A percentile compares a stretch with the other conserved stretches of the same genome.
These are phyloP conservation scores for Microbotryomycetes sp. DNA, from an alignment of 1,284 basidiomycete genomes.

Conservation along the genomic window DNA sequence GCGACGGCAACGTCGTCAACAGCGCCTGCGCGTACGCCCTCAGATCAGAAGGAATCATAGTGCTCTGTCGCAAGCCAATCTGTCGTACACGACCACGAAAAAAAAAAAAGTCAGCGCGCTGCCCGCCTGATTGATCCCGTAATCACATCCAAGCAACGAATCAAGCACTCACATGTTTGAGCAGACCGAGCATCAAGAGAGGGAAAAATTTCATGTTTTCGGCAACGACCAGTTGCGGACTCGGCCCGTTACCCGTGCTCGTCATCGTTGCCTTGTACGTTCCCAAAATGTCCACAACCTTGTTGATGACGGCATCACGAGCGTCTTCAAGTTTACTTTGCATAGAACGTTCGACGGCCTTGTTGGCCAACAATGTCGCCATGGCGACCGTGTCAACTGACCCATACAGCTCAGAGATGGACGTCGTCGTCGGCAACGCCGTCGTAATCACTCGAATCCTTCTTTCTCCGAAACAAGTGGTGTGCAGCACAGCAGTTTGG, in stretches of 20 bases:
- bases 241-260: slow-evolving; percentile 80
- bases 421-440: slow-evolving; percentile 86
- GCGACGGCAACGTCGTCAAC: slow-evolving; percentile 82
- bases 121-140: too few species aligned
- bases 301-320: slow-evolving; percentile 81
- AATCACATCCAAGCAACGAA: neutral
- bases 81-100: slow-evolving; percentile 37
- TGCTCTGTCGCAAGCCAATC: slow-evolving; percentile 89
- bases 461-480: slow-evolving; percentile 90
- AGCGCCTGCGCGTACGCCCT: slow-evolving; percentile 90
- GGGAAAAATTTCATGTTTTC: slow-evolving; percentile 94
- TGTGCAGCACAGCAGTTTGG: slow-evolving; percentile 93
- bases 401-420: slow-evolving; percentile 86
- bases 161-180: slow-evolving; percentile 71
- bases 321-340: slow-evolving; percentile 85
- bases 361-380: slow-evolving; percentile 83
- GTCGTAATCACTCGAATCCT: slow-evolving; percentile 92
- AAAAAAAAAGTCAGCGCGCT: neutral
- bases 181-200: slow-evolving; percentile 73
- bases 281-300: slow-evolving; percentile 78
- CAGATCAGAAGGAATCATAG: slow-evolving; percentile 92
- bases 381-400: slow-evolving; percentile 92
- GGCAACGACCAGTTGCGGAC: slow-evolving; percentile 83
- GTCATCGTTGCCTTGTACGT: slow-evolving; percentile 98
- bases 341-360: slow-evolving; percentile 88